A percentile compares a stretch with the other conserved stretches of the same genome.
These are phyloP conservation scores for Vaccinium vitisidaea DNA, from an alignment of 148 eudicot species.

Conservation along the genomic window DNA sequence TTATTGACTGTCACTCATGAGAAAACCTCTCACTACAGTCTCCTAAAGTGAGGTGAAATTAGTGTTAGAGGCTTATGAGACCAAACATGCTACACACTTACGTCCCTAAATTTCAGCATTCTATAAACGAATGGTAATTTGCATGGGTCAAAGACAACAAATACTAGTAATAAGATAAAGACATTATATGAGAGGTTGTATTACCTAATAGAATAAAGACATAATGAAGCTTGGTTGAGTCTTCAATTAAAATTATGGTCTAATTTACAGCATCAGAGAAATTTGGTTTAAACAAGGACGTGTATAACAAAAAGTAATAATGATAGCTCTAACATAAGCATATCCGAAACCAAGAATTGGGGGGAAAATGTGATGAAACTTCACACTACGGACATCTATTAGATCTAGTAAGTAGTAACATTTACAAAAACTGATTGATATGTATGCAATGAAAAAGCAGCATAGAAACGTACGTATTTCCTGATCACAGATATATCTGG, in stretches of 20 bases:
- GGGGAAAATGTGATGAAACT: not conserved
- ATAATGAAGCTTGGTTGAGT: not conserved
- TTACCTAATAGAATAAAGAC: not conserved
- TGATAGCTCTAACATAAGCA: not conserved
- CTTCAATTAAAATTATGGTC: not conserved
- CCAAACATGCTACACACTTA: not conserved
- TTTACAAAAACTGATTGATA: not conserved
- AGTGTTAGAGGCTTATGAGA: not conserved
- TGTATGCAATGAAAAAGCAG: not conserved
- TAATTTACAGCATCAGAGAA: not conserved
- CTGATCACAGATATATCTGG: conserved; percentile 66
- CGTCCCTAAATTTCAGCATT: not conserved
- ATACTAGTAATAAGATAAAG: not conserved
- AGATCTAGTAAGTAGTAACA: not conserved
- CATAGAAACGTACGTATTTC: conserved; percentile 62
- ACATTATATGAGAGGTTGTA: not conserved
- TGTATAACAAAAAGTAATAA: not conserved
- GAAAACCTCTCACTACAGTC: not conserved
- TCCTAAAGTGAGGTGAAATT: not conserved
- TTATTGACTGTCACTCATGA: not conserved
- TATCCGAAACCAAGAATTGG: not conserved
- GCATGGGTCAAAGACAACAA: not conserved
- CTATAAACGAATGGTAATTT: not conserved
- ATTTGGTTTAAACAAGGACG: not conserved
- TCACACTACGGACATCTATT: not conserved